Evolutionary conservation across 192 early-diverging fungal species (phyloP).

Genomic region (Umbelopsis isabellina): DNA sequence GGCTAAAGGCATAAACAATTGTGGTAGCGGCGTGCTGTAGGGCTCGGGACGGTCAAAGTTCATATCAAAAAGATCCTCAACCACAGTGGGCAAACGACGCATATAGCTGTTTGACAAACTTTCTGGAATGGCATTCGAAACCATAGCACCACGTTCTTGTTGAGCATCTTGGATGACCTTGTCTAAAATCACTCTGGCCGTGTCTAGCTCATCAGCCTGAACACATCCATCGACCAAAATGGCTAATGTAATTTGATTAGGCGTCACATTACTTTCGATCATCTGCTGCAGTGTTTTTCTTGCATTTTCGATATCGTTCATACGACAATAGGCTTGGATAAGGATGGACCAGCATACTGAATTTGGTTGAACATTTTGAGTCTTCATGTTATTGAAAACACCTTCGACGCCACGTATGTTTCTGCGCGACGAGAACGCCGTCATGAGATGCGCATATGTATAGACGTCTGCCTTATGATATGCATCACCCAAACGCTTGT

Average conservation of each 20-base stretch:
- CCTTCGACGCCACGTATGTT: slow-evolving; percentile 41
- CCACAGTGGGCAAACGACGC: slow-evolving; percentile 3
- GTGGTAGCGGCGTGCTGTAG: slow-evolving; percentile 18
- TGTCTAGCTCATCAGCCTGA: slow-evolving; percentile 34
- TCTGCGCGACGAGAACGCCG: slow-evolving; percentile 43
- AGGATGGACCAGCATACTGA: slow-evolving; percentile 51
- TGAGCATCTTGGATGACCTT: not conserved
- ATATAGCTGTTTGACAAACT: not conserved
- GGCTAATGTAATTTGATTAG: slow-evolving; percentile 48
- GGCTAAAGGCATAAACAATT: slow-evolving; percentile 51
- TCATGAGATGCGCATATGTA: slow-evolving; percentile 50
- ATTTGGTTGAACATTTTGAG: slow-evolving; percentile 40
- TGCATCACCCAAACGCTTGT: slow-evolving; percentile 45
- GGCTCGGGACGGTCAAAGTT: not conserved
- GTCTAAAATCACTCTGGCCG: slow-evolving; percentile 30
- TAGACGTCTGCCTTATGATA: slow-evolving; percentile 44
- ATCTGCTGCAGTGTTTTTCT: slow-evolving; percentile 47
- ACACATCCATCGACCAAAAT: slow-evolving; percentile 48
- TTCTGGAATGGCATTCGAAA: not conserved
- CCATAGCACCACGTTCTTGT: not conserved
- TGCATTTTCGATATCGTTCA: slow-evolving; percentile 36
- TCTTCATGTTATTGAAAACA: slow-evolving; percentile 48
- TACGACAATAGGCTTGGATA: slow-evolving; percentile 50
- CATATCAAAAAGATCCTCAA: slow-evolving; percentile 30
- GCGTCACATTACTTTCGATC: slow-evolving; percentile 41